Evolutionary conservation across 148 eudicot genomes (phyloP), one percentile per base, ranked within the genome.

Genomic region (Rheum nobile): DNA sequence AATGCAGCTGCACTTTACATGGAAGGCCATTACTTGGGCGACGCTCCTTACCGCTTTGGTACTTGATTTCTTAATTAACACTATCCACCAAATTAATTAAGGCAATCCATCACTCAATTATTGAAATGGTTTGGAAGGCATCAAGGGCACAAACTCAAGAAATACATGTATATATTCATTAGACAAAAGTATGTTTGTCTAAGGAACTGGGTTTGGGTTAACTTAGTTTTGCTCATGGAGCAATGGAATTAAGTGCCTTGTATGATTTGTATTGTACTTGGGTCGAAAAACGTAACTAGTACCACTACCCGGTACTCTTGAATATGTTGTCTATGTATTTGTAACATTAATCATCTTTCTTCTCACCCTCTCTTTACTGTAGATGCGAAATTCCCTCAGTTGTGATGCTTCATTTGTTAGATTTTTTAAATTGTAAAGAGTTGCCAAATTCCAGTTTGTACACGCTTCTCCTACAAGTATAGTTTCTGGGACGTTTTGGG

Each of bases 21-120:
- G 94, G 96, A 93, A 42, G 94, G 90, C n/a, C 94, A 89, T 72
- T 93, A 86, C 78, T 85, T 93, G 90, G 96, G 83, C 0, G 96
- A 93, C 21, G 94, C 90, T 10, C 96, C 96, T 22, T 93, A 89
- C 43, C 78, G 92, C 11, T 83, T 90, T 31, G 94, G 98, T 11
- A 90, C 96, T 11, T 92, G 77, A 90, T 43, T 10, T 28, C 0
- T 24, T 37, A 32, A 43, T 43, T 43, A 43, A 12, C 13, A 14
- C 46, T 11, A 12, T 21, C 57, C 24, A n/a, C 12, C 1, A 43
- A 38, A 38, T 43, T 47, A 47, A 47, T 47, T 6, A 47, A 47
- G 54, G n/a, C 13, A 37, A 37, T 37, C 39, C 39, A 44, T 44
- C 17, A 1, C 28, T 21, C 31, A 24, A 14, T 17, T 47, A 13